Evolutionary conservation across 768 basidiomycete genomes (phyloP).

Genomic region (Asterophora parasitica): DNA sequence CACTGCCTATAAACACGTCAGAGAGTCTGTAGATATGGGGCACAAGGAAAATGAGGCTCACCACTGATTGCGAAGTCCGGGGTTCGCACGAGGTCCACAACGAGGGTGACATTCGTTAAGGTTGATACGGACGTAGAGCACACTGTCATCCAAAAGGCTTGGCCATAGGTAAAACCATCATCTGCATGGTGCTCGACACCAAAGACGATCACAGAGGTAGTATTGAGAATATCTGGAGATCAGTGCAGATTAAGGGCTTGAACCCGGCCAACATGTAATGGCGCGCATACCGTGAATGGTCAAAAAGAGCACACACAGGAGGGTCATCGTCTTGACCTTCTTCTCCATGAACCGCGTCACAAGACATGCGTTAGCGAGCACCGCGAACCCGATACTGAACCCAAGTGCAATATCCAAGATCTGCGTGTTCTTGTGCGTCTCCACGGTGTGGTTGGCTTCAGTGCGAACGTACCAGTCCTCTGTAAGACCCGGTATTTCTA

Average conservation of each 20-base stretch:
- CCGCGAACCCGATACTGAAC: constrained; percentile 62
- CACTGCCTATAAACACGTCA: constrained; percentile 50
- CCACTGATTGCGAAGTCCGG: constrained; percentile 63
- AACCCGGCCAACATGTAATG: background rate
- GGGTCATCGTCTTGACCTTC: constrained; percentile 55
- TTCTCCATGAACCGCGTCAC: constrained; percentile 71
- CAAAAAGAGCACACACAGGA: constrained; percentile 58
- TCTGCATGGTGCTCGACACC: constrained; percentile 55
- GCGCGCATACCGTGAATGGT: constrained; percentile 59
- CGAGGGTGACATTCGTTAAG: constrained; percentile 62
- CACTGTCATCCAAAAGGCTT: constrained; percentile 73
- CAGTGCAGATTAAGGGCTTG: constrained; percentile 2
- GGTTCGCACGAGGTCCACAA: constrained; percentile 55
- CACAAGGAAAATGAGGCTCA: constrained; percentile 21
- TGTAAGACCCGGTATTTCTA: constrained; percentile 78
- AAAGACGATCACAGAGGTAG: constrained; percentile 53
- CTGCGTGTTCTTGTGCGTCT: constrained; percentile 47
- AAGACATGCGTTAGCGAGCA: constrained; percentile 65
- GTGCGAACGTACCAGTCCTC: constrained; percentile 71
- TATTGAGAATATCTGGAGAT: constrained; percentile 63
- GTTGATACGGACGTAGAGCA: constrained; percentile 68
- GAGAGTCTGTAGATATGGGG: background rate
- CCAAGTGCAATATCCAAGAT: constrained; percentile 59
- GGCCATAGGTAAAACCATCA: constrained; percentile 66
- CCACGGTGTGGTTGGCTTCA: constrained; percentile 36